Base-by-base conservation (phyloP, 2,329 filamentous ascomycete species). In the Dactylellina haptotyla region DNA sequence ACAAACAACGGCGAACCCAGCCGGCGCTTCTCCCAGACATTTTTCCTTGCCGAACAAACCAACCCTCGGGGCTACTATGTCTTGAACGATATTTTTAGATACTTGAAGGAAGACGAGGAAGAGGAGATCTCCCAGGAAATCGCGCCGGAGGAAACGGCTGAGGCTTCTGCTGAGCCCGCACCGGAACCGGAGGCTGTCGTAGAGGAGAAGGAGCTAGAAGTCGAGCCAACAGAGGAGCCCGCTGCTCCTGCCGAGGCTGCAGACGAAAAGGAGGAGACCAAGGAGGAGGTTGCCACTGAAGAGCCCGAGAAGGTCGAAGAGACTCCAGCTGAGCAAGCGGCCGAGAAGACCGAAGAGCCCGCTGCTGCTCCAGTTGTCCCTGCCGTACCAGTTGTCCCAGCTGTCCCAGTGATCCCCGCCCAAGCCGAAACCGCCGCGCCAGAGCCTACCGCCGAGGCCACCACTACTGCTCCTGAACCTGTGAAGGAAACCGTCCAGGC, bases 11-110 rank as follows among this genome's bases (percentile, higher is more conserved):
- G 88, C 53, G 89, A 89, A 76, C 91, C 95, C 70, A 92, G 94
- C 79, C 93, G 91, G 85, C 97, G 97, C 82, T 99, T 99, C 80
- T 90, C 93, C 41, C 95, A 99, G 85, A 98, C 94, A 58, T 99
- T 99, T 78, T 92, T 99, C 75, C 90, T 99, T 75, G 95, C 95
- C 53, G 89, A 94, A 82, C 95, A 99, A 84, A 62, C 54, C 39
- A 58, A 72, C 28, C 92, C 92, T 54, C 96, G 94, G 66, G 95
- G 95, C 76, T 99, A 98, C 85, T 99, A 96, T 79, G 94, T 99
- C 32, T 87, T 99, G 78, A 99, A 99, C 82, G 95, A 99, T 80
- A 97, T 99, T 81, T 92, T 98, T 84, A 88, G 95, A 78, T 98
- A 96, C 83, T 89, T 99, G 77, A 88, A 90, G 76, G 92, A 95